phyloP scores from a whole-genome alignment of 2,329 filamentous ascomycete species.

The Atkinsonella texensis region DNA sequence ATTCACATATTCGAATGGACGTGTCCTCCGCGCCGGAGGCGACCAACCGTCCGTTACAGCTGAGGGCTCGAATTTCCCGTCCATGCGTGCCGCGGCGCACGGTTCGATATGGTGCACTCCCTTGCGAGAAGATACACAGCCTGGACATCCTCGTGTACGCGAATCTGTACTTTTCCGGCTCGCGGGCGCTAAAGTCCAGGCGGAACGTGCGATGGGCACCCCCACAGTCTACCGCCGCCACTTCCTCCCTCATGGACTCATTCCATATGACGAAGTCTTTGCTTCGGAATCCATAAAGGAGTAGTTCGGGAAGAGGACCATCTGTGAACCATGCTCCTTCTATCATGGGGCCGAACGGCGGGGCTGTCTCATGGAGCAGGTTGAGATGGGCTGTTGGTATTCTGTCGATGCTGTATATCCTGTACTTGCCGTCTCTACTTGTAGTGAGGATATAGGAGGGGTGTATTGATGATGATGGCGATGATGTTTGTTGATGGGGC shows the following conservation, averaged over 20 bases:
- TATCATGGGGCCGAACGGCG: constrained; percentile 64
- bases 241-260: constrained; percentile 54
- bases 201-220: constrained; percentile 72
- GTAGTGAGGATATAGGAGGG: constrained; percentile 52
- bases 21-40: constrained; percentile 65
- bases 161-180: constrained; percentile 35
- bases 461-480: constrained; percentile 6
- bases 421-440: constrained; percentile 64
- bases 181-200: constrained; percentile 18
- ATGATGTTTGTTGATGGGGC: constrained; percentile 4
- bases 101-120: constrained; percentile 25
- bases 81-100: constrained; percentile 69
- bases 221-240: constrained; percentile 67
- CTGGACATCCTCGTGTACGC: constrained; percentile 62
- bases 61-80: constrained; percentile 59
- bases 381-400: constrained; percentile 18
- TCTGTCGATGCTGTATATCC: constrained; percentile 41
- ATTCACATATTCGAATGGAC: constrained; percentile 59
- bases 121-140: constrained; percentile 35
- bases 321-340: constrained; percentile 54
- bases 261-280: constrained; percentile 76
- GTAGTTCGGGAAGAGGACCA: constrained; percentile 36
- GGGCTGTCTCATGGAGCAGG: constrained; percentile 54
- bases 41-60: constrained; percentile 28
- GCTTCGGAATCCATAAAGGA: constrained; percentile 71